These are phyloP conservation scores for Maudiozyma barnettii DNA, from an alignment of 805 yeast genomes.

Conservation along the genomic window DNA sequence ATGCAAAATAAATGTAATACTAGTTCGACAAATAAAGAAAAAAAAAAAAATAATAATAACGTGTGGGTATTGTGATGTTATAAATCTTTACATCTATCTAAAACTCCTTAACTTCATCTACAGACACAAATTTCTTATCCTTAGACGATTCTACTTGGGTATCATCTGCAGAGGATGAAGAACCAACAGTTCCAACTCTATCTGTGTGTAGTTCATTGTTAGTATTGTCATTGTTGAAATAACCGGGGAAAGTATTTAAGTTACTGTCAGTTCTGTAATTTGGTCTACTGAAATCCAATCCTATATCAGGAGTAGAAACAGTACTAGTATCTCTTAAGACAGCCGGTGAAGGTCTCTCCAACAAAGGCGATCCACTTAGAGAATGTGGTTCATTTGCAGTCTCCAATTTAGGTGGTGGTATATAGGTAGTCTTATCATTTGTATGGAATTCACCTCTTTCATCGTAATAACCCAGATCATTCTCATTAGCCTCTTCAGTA, in stretches of 20 bases:
- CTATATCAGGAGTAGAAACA: constrained; percentile 5
- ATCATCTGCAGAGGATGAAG: neutral
- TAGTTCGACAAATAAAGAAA: no score
- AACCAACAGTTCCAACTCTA: neutral
- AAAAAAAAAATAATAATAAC: no score
- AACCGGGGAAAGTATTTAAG: neutral
- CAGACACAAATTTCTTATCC: neutral
- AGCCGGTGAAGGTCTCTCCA: constrained; percentile 16
- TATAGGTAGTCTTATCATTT: constrained; percentile 26
- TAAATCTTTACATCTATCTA: neutral
- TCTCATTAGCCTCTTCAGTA: constrained; percentile 54
- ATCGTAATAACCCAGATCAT: constrained; percentile 75
- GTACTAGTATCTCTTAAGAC: constrained; percentile 7
- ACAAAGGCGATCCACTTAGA: neutral
- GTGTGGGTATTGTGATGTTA: no score
- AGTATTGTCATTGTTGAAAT: neutral
- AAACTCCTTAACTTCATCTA: neutral
- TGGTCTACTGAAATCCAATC: constrained; percentile 16
- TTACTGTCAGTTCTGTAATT: constrained; percentile 2
- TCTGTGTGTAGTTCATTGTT: neutral
- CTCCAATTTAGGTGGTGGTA: constrained; percentile 36
- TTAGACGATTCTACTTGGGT: neutral
- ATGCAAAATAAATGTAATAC: no score
- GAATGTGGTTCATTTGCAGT: neutral
- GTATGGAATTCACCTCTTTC: constrained; percentile 43